Evolutionary conservation across 257 asterid species (phyloP).

Genomic region (Penstemon eatonii): DNA sequence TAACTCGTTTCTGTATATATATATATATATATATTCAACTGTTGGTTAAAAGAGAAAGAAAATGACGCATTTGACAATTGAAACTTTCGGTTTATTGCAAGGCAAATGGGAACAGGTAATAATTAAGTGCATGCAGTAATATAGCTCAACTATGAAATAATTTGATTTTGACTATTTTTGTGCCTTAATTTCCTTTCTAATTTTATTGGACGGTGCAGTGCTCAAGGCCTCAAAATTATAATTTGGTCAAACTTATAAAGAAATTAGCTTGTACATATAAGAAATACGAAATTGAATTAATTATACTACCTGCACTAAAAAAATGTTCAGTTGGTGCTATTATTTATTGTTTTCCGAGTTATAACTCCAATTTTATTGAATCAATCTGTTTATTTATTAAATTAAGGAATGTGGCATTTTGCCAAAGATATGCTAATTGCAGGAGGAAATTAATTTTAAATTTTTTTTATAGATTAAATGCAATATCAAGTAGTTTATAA

Average conservation of each 20-base stretch:
- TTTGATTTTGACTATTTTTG: constrained; percentile 3
- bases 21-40: neutral
- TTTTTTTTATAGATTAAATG: no score
- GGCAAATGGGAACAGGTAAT: constrained; percentile 30
- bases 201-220: constrained; percentile 31
- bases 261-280: neutral
- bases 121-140: neutral
- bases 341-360: no score
- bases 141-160: neutral
- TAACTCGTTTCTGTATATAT: no score
- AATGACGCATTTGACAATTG: neutral
- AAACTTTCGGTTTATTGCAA: neutral
- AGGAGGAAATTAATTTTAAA: no score
- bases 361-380: no score
- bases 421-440: no score
- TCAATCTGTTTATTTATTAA: no score
- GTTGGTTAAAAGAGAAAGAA: constrained; percentile 10
- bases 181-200: neutral
- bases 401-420: no score
- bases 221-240: neutral
- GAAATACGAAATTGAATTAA: neutral
- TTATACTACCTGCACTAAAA: no score
- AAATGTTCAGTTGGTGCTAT: no score
- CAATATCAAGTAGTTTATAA: no score
- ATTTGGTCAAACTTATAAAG: neutral